phyloP scores from a whole-genome alignment of 371 early-diverging fungal genomes.

The Mucor racemosus region DNA sequence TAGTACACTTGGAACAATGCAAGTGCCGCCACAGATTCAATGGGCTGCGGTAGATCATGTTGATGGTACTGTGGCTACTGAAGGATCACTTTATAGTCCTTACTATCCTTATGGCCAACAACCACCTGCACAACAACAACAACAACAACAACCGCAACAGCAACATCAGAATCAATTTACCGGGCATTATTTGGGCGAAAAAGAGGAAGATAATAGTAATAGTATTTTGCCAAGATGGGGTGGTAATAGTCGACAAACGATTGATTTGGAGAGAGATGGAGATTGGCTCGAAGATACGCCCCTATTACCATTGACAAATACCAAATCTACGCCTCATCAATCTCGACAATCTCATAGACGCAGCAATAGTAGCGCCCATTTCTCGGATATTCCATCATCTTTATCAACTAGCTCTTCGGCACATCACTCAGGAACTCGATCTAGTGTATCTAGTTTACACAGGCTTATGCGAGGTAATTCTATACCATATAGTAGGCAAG shows the following conservation, averaged over 20 bases:
- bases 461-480: constrained; percentile 45
- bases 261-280: constrained; percentile 35
- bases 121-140: constrained; percentile 4
- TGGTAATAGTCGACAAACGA: constrained; percentile 12
- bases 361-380: constrained; percentile 41
- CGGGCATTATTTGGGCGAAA: background rate
- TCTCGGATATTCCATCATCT: constrained; percentile 27
- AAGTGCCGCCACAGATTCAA: constrained; percentile 42
- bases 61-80: constrained; percentile 12
- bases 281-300: constrained; percentile 29
- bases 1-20: constrained; percentile 50
- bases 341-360: constrained; percentile 29
- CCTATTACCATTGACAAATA: constrained; percentile 6
- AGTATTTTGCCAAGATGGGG: constrained; percentile 23
- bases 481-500: constrained; percentile 38
- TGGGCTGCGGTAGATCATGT: constrained; percentile 30
- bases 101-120: constrained; percentile 25
- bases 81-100: constrained; percentile 24
- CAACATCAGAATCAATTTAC: background rate
- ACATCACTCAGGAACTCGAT: constrained; percentile 11
- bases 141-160: background rate
- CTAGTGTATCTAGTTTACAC: constrained; percentile 43
- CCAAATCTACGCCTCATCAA: constrained; percentile 10
- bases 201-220: background rate
- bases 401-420: constrained; percentile 1